Evolutionary conservation across 176 grass and related monocot genomes (phyloP).

Genomic region (Musa schizocarpa): DNA sequence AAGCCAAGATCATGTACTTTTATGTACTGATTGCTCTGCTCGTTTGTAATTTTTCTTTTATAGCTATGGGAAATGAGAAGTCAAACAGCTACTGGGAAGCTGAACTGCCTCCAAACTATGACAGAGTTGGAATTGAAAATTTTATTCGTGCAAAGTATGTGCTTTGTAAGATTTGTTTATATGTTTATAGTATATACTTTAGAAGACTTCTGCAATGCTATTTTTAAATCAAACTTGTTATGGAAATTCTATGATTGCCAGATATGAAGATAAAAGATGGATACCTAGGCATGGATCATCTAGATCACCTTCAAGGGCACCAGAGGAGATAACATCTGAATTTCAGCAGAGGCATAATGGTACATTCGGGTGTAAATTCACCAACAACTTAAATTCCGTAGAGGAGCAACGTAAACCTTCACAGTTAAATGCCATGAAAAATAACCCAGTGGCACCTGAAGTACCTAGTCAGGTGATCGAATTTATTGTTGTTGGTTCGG

Average conservation of each 20-base stretch:
- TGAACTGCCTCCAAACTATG: conserved; percentile 84
- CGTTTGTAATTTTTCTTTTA: conserved; percentile 4
- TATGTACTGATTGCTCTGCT: not conserved
- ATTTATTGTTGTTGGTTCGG: not conserved
- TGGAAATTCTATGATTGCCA: conserved; percentile 21
- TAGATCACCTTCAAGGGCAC: conserved; percentile 23
- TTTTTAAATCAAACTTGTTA: conserved; percentile 9
- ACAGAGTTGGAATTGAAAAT: conserved; percentile 97
- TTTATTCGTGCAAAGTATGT: conserved; percentile 97
- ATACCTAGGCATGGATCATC: conserved; percentile 62
- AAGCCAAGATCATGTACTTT: not conserved
- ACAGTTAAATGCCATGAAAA: conserved; percentile 32
- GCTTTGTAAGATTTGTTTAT: conserved; percentile 8
- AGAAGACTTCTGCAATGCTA: conserved; percentile 5
- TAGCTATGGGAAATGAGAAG: conserved; percentile 98
- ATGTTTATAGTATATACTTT: not conserved
- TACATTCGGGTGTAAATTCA: conserved; percentile 24
- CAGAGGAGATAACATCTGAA: conserved; percentile 45
- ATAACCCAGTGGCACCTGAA: conserved; percentile 47
- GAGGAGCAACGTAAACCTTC: conserved; percentile 41
- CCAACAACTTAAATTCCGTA: conserved; percentile 50
- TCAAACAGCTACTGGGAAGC: conserved; percentile 95
- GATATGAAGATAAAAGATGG: conserved; percentile 99
- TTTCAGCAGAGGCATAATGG: conserved; percentile 28
- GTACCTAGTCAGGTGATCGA: conserved; percentile 35